Evolutionary conservation across 2,329 filamentous ascomycete genomes (phyloP).

Genomic region (Penicillium aurantiogriseum): DNA sequence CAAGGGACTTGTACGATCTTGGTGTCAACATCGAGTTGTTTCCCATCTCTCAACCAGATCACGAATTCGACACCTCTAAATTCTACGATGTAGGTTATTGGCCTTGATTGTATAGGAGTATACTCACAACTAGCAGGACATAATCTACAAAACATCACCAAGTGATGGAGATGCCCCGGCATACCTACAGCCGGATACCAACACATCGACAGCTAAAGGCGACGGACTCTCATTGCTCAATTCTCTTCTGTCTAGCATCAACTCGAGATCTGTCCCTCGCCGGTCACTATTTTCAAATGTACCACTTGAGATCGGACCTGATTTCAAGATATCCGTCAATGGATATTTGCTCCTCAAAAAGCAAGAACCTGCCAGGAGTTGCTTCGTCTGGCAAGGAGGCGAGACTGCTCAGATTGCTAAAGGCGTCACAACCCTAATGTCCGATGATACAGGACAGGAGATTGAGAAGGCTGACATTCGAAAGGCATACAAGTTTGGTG

Average conservation of each 20-base stretch:
- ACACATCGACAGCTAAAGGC: conserved; percentile 63
- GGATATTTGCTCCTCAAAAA: conserved; percentile 87
- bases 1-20: conserved; percentile 92
- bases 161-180: conserved; percentile 66
- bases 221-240: conserved; percentile 77
- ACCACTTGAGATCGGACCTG: conserved; percentile 82
- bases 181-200: conserved; percentile 50
- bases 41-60: conserved; percentile 71
- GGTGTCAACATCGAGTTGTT: conserved; percentile 91
- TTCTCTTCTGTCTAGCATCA: conserved; percentile 81
- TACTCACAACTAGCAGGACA: conserved; percentile 59
- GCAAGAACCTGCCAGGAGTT: conserved; percentile 76
- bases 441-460: conserved; percentile 72
- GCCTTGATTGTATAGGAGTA: neutral
- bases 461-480: conserved; percentile 79
- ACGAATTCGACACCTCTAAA: conserved; percentile 73
- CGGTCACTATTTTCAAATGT: conserved; percentile 82
- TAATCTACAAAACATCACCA: conserved; percentile 76
- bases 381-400: conserved; percentile 84
- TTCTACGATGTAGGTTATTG: conserved; percentile 78
- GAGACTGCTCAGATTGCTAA: conserved; percentile 78
- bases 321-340: conserved; percentile 83
- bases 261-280: conserved; percentile 83
- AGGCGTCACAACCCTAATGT: conserved; percentile 70
- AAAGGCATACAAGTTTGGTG: conserved; percentile 95